Base-by-base conservation (phyloP, 495 filamentous ascomycete species). In the Glonium stellatum region DNA sequence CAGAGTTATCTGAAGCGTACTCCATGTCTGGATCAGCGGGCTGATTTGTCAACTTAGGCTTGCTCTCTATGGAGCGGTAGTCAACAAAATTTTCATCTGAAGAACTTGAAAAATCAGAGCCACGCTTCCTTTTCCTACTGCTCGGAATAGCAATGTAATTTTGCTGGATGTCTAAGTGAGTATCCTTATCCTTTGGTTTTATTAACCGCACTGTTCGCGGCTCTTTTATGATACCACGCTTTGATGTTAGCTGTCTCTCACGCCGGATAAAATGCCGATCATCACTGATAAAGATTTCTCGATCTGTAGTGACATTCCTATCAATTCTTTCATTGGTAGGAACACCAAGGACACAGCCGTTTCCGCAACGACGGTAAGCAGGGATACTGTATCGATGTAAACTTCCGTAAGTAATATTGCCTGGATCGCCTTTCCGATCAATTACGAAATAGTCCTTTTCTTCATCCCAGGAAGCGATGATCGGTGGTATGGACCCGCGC, bases 21-120 rank as follows among this genome's bases (percentile, higher is more conserved):
- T 83, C 80, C 23, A 85, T 64, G 22, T 83, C 81, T 54, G 70
- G 71, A 6, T 78, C 72, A 34, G 75, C 39, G 18, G 55, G 57
- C 13, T 47, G 47, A 11, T 22, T 46, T 42, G 15, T 51, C 15
- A 70, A 53, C 59, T 77, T 87, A 21, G 79, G 78, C 68, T 85
- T 85, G 21, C 82, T 82, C 56, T 86, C 76, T 18, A 92, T 85
- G 25, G 87, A 90, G 41, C 87, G 80, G 64, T 90, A 92, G 48
- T 84, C 54, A 2, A 23, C 73, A n/a, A 75, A 73, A 19, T 36
- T 13, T 13, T 73, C 72, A 34, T 57, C n/a, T 0, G 19, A 9
- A 5, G 19, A 34, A 35, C 8, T 25, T n/a, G 55, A 34, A 2
- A 49, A 35, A 10, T 69, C 61, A 3, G 58, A 53, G 18, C 35